Evolutionary conservation across 1,284 basidiomycete species (phyloP), one percentile per base, ranked within the genome.

Genomic region (Boletus holoroseus): DNA sequence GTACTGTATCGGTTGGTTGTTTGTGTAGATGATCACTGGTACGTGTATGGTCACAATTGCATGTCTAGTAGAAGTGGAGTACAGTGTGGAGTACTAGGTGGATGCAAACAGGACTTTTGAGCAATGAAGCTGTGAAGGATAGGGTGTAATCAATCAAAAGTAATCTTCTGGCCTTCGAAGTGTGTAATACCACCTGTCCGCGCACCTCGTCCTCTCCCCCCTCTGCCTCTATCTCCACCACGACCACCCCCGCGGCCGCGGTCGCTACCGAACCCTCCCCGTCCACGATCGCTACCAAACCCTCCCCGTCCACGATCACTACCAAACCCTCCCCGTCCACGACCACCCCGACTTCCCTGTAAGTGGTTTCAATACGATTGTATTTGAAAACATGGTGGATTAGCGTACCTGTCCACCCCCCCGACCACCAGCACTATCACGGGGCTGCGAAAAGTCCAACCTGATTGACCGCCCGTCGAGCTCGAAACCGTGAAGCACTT

Each of bases 361-460:
- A 28, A 40, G 11, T 3, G 2, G 20, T 5, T 35, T 61, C 6
- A 5, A 47, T 66, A 64, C 12, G 56, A 54, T 0, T 4, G 5
- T 3, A 34, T n/a, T 30, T 3, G 31, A n/a, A 26, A n/a, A 73
- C n/a, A 43, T 64, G 32, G 68, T 55, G 28, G 8, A 32, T 71
- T 58, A 26, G 72, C 71, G 44, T 22, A 69, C 64, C 55, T 62
- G 67, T 49, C 76, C 71, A 41, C 76, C 73, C 11, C 74, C 71
- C 31, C 77, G 73, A 36, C 80, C 81, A 51, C 79, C 81, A 53
- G 71, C 73, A 53, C 73, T 71, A 60, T 86, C 83, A 62, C 92
- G 80, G 7, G 94, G 94, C 58, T 89, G 88, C 27, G 92, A 92
- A 72, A 81, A 98, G 74, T 99, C 95, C 44, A 98, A 71, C 53